Evolutionary conservation across 1,284 basidiomycete species (phyloP), one percentile per base, ranked within the genome.

Genomic region (Heterobasidion parviporum): DNA sequence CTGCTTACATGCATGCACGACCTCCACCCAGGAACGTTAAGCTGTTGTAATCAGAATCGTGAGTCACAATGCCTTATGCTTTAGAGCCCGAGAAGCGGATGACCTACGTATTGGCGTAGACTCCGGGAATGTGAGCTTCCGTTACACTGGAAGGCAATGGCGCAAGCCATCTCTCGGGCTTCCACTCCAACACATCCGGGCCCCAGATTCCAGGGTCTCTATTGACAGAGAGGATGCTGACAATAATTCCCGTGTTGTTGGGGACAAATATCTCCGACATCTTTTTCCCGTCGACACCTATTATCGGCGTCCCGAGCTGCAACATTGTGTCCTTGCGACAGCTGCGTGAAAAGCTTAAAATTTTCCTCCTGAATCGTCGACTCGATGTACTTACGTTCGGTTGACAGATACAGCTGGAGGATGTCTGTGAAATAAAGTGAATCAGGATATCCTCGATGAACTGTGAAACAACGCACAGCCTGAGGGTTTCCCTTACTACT

Each of bases 401-500:
- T 7, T 32, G 12, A 54, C 33, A 26, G 47, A 50, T 8, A 52
- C 2, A 43, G 43, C 43, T 2, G 58, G 52, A 15, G 58, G 45
- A 33, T 59, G 54, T 14, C 58, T 61, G 48, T 15, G 41, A 12
- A 16, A 15, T 48, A 7, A 38, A n/a, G n/a, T 14, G 6, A 36
- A 38, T 6, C 4, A 26, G 26, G 8, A 15, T 10, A n/a, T 18
- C 14, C 6, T n/a, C 12, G 16, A 33, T 8, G 7, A 20, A n/a
- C 6, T 6, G 32, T n/a, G 15, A 15, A 14, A 32, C 5, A 14
- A 38, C 56, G 26, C 59, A 62, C 45, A 64, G 32, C 41, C 63
- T 61, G 15, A 71, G 50, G 0, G 62, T 64, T 57, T 71, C 70
- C 32, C 64, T 60, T 46, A 68, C 61, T 16, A 75, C 64, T n/a